A percentile compares a stretch with the other conserved stretches of the same genome.
These are phyloP conservation scores for Zoysia japonica DNA, from an alignment of 176 grass and related monocot species.

Conservation along the genomic window DNA sequence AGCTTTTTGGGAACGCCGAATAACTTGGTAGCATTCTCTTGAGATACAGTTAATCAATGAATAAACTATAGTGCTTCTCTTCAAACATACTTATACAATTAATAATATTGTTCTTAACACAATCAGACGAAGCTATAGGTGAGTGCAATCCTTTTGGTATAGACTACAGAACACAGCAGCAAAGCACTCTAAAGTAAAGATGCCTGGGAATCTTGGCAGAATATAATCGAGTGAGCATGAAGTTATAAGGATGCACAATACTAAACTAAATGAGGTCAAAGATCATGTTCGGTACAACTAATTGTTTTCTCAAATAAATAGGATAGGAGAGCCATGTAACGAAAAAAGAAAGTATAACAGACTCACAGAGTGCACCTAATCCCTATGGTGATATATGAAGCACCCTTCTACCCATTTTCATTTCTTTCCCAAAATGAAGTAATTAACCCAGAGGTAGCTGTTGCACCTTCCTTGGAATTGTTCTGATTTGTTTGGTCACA, in stretches of 20 bases:
- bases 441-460: conserved; percentile 29
- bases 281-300: conserved; percentile 22
- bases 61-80: conserved; percentile 18
- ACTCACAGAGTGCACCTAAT: conserved; percentile 14
- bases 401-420: conserved; percentile 2
- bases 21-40: conserved; percentile 14
- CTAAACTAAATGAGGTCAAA: conserved; percentile 30
- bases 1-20: not conserved
- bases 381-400: conserved; percentile 27
- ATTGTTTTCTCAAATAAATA: not conserved
- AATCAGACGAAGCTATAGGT: conserved; percentile 18
- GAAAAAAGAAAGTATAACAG: not conserved
- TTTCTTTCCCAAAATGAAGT: conserved; percentile 11
- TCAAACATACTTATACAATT: conserved; percentile 14
- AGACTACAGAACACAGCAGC: conserved; percentile 35
- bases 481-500: conserved; percentile 41
- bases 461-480: conserved; percentile 32
- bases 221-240: conserved; percentile 44
- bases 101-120: conserved; percentile 16
- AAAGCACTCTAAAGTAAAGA: conserved; percentile 43
- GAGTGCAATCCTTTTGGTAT: conserved; percentile 26
- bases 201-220: conserved; percentile 38
- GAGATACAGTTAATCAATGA: conserved; percentile 6
- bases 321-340: not conserved
- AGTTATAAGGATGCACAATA: conserved; percentile 20